A percentile compares a stretch with the other conserved stretches of the same genome.
phyloP scores from a whole-genome alignment of 768 basidiomycete species.

The Imleria badia region DNA sequence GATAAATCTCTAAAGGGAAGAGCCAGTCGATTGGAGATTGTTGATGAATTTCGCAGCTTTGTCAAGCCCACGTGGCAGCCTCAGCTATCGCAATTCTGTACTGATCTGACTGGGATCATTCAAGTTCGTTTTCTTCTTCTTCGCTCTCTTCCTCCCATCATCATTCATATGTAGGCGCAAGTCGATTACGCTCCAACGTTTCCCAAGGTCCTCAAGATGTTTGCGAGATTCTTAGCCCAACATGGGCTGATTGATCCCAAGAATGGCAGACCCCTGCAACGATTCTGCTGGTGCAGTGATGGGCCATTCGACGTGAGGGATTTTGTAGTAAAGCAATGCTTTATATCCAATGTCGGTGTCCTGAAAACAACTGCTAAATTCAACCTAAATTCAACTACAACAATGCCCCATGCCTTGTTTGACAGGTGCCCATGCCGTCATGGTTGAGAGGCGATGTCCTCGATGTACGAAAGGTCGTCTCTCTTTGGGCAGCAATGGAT shows the following conservation, averaged over 20 bases:
- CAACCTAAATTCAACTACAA: conserved; percentile 5
- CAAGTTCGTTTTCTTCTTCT: conserved; percentile 59
- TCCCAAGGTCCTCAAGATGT: conserved; percentile 58
- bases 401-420: conserved; percentile 11
- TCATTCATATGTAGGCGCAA: conserved; percentile 54
- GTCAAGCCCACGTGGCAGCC: conserved; percentile 89
- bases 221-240: conserved; percentile 66
- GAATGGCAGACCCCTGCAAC: conserved; percentile 54
- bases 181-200: conserved; percentile 81
- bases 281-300: conserved; percentile 82
- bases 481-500: conserved; percentile 37
- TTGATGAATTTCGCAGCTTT: conserved; percentile 85
- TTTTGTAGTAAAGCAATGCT: conserved; percentile 87
- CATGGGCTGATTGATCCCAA: conserved; percentile 66
- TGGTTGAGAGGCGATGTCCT: conserved; percentile 76
- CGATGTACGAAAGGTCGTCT: conserved; percentile 67
- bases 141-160: conserved; percentile 4
- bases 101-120: conserved; percentile 82
- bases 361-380: conserved; percentile 2
- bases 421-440: conserved; percentile 61
- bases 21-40: conserved; percentile 60
- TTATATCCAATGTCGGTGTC: conserved; percentile 70
- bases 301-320: conserved; percentile 83
- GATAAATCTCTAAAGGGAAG: conserved; percentile 51
- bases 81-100: conserved; percentile 80